phyloP scores from a whole-genome alignment of 2,329 filamentous ascomycete species.

The Ophiostoma himal-ulmi region DNA sequence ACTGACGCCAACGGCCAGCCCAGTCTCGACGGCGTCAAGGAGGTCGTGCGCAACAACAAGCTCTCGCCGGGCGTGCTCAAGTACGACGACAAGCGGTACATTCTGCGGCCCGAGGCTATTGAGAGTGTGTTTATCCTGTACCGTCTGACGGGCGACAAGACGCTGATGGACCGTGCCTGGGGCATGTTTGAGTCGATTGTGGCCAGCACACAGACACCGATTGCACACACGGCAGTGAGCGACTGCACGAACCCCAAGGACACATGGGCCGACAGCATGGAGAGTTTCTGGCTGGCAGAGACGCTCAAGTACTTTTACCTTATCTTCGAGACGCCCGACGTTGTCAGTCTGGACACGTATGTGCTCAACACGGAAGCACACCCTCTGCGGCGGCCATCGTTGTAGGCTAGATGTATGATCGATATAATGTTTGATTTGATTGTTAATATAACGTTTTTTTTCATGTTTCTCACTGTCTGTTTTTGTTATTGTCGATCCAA shows the following conservation, averaged over 20 bases:
- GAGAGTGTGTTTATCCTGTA: slow-evolving; percentile 76
- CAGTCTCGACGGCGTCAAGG: slow-evolving; percentile 32
- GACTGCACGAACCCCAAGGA: slow-evolving; percentile 44
- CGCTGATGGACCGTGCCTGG: slow-evolving; percentile 66
- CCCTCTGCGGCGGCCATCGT: slow-evolving; percentile 37
- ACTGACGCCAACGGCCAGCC: slow-evolving; percentile 7
- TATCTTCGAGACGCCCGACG: slow-evolving; percentile 53
- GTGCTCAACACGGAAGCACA: slow-evolving; percentile 56
- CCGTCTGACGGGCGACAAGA: slow-evolving; percentile 60
- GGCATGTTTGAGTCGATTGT: slow-evolving; percentile 64
- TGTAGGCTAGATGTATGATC: neutral
- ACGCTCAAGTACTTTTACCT: slow-evolving; percentile 64
- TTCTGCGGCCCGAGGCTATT: slow-evolving; percentile 70
- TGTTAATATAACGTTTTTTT: neutral
- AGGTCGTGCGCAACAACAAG: slow-evolving; percentile 37
- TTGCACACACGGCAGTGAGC: slow-evolving; percentile 48
- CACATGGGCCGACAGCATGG: slow-evolving; percentile 51
- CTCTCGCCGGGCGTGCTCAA: slow-evolving; percentile 52
- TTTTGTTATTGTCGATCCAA: neutral
- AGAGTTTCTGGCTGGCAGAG: slow-evolving; percentile 69
- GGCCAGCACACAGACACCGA: slow-evolving; percentile 46
- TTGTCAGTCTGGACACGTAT: slow-evolving; percentile 57
- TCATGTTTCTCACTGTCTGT: neutral
- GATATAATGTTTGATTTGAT: neutral
- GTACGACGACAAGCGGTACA: slow-evolving; percentile 53